Evolutionary conservation across 2,329 filamentous ascomycete species (phyloP).

Genomic region (Colletotrichum truncatum): DNA sequence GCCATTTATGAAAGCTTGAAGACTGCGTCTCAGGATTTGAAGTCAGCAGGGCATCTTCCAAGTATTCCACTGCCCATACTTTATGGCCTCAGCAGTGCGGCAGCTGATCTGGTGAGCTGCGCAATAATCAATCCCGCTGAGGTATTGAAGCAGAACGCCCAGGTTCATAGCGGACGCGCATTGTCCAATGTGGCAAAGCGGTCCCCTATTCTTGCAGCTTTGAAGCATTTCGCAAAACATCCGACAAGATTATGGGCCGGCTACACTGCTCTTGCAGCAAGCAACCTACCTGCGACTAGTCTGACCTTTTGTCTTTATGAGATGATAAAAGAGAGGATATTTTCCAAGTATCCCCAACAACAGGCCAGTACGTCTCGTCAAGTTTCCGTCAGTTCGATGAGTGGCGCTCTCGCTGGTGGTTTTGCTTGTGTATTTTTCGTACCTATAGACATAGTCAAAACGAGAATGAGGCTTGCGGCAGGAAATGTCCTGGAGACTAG

Average conservation of each 20-base stretch:
- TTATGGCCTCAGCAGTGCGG: constrained; percentile 29
- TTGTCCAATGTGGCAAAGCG: not conserved
- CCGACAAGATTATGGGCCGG: constrained; percentile 1
- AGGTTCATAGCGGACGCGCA: constrained; percentile 14
- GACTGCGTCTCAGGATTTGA: not conserved
- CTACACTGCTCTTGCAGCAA: constrained; percentile 5
- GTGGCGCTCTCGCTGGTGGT: constrained; percentile 27
- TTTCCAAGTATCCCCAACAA: not conserved
- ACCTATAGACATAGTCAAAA: constrained; percentile 33
- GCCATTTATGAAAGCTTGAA: constrained; percentile 31
- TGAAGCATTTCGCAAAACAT: not conserved
- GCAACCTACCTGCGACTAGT: not conserved
- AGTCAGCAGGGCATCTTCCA: not conserved
- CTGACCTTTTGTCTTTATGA: constrained; percentile 9
- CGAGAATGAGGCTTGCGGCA: constrained; percentile 32
- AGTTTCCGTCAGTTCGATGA: not conserved
- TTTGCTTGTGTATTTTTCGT: constrained; percentile 27
- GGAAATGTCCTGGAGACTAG: not conserved
- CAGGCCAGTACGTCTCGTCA: not conserved
- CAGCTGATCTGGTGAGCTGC: constrained; percentile 29
- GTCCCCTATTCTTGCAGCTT: not conserved
- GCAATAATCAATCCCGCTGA: constrained; percentile 33
- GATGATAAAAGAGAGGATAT: not conserved
- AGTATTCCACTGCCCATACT: constrained; percentile 23
- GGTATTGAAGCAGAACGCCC: constrained; percentile 34